phyloP scores from a whole-genome alignment of 2,329 filamentous ascomycete species.

The Diaporthe humulicola region DNA sequence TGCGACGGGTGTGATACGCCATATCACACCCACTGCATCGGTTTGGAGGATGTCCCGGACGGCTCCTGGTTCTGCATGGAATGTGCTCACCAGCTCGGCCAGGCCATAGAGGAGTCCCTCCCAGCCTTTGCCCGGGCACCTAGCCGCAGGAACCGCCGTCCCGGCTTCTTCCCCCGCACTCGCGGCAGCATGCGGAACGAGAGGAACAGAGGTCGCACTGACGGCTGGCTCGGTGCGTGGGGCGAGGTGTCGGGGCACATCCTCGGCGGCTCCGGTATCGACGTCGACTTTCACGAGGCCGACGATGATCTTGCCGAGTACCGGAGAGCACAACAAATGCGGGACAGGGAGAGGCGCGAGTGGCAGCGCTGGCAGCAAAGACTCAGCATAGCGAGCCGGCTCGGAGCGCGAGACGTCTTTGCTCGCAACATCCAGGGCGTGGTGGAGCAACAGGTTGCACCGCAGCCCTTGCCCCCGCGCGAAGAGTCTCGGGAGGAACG shows the following conservation, averaged over 20 bases:
- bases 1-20: slow-evolving; percentile 92
- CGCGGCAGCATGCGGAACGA: slow-evolving; percentile 69
- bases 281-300: slow-evolving; percentile 89
- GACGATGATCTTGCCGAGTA: slow-evolving; percentile 70
- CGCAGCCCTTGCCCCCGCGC: slow-evolving; percentile 62
- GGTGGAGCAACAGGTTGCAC: slow-evolving; percentile 69
- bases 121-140: slow-evolving; percentile 44
- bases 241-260: slow-evolving; percentile 72
- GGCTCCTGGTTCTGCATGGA: slow-evolving; percentile 93
- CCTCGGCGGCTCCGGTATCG: slow-evolving; percentile 78
- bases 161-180: slow-evolving; percentile 65
- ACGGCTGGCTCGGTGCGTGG: slow-evolving; percentile 92
- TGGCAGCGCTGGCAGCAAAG: slow-evolving; percentile 85
- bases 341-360: slow-evolving; percentile 68
- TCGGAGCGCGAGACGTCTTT: slow-evolving; percentile 82
- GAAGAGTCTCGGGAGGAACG: slow-evolving; percentile 82
- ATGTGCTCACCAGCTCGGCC: slow-evolving; percentile 71
- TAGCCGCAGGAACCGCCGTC: slow-evolving; percentile 43
- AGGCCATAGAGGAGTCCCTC: slow-evolving; percentile 51
- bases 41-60: slow-evolving; percentile 80
- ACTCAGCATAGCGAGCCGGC: slow-evolving; percentile 82
- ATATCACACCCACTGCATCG: slow-evolving; percentile 94
- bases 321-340: slow-evolving; percentile 64
- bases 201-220: slow-evolving; percentile 75
- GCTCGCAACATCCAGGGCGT: slow-evolving; percentile 69